Evolutionary conservation across 2,329 filamentous ascomycete species (phyloP), one percentile per base, ranked within the genome.

Genomic region (Tolypocladium ovalisporum): DNA sequence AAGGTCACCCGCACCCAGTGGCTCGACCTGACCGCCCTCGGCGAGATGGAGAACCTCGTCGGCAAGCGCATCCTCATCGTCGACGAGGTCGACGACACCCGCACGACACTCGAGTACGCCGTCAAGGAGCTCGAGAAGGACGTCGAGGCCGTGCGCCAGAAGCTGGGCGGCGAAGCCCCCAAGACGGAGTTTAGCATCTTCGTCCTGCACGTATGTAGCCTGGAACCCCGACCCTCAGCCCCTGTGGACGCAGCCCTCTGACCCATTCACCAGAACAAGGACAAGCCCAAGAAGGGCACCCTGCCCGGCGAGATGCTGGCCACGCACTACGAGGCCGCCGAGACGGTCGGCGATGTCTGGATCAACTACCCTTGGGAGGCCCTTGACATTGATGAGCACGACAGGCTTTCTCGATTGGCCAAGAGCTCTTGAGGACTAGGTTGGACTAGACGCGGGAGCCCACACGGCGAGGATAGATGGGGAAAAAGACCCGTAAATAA

Each of bases 321-420:
- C 57, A 82, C 82, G 58, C 81, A 87, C 66, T 99, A 99, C 75
- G 74, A 88, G 64, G 94, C 94, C 27, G 90, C 94, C 27, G 79
- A 87, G 69, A 97, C 93, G 7, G 89, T 95, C 36, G 83, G 82
- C n/a, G 93, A 99, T 74, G 87, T 91, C 63, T 99, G 94, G 94
- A 97, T 97, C 71, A 95, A 90, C 81, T 99, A 99, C 76, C 94
- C 94, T 19, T 99, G 94, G 94, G 94, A 97, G 78, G 94, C 94
- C 49, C 87, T 76, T 37, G 89, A 97, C 70, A 97, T 97, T 68
- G 90, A 96, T 34, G 89, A 92, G 80, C 93, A 97, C 71, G 93
- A 97, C 74, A 74, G 76, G 59, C 71, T 86, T 58, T 88, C 90
- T 22, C 76, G 77, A 65, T 72, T 77, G 64, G 63, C 62, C 32